Base-by-base conservation (phyloP, 371 early-diverging fungal species). In the Chytridiales sp. region DNA sequence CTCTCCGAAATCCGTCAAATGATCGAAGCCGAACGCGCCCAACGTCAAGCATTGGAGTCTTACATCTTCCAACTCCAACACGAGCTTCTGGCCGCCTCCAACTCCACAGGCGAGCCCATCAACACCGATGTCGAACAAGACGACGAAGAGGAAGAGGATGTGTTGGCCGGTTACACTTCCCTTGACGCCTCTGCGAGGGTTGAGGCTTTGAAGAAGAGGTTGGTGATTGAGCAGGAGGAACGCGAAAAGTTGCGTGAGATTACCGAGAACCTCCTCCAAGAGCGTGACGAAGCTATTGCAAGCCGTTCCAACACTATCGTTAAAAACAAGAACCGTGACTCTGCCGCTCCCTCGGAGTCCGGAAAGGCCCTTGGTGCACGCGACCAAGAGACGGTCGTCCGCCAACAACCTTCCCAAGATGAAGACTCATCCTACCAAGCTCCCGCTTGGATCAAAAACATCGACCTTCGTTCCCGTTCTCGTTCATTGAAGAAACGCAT, bases 11-110 rank as follows among this genome's bases (percentile, higher is more conserved):
- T 69, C 39, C 64, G 69, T 29, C 19, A 40, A 3, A 35, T 69
- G 49, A 64, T 69, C 29, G 69, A 69, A 26, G 44, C 53, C 24
- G 69, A 69, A 36, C 42, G 64, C 5, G 60, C 59, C 22, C 65
- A 69, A 38, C 42, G 69, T 1, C 42, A 39, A 6, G 69, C 69
- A 4, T 54, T 69, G 11, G 65, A 69, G 48, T 55, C 34, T 35
- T 64, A 69, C 57, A 56, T 69, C 34, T 31, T 55, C 31, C 64
- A 69, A 47, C 67, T 69, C 15, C 59, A 61, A 29, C 63, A 60
- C 22, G 64, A 64, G 50, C 50, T 69, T 30, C 47, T 69, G 24
- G 61, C 47, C 8, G 59, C 53, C 40, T 56, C 22, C 17, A 5
- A 17, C 27, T 49, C 44, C 32, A 19, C 35, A 11, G 54, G 47